Evolutionary conservation across 2,329 filamentous ascomycete genomes (phyloP).

Genomic region (Remersonia thermophila): DNA sequence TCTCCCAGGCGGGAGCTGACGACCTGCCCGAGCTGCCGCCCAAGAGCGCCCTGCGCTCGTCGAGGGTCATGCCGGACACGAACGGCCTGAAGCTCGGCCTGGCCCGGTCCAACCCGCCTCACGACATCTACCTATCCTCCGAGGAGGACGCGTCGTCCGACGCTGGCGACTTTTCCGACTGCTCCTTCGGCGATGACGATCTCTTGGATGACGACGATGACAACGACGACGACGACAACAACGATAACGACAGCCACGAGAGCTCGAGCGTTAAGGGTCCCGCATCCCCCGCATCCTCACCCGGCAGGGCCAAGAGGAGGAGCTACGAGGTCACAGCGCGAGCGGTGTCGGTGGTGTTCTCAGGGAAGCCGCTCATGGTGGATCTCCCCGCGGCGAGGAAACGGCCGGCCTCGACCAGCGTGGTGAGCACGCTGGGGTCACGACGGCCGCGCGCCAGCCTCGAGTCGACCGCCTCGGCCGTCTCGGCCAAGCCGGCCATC

Average conservation of each 20-base stretch:
- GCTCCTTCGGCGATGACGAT: slow-evolving; percentile 23
- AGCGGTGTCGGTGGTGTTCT: slow-evolving; percentile 46
- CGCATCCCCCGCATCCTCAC: slow-evolving; percentile 14
- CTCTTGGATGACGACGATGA: slow-evolving; percentile 43
- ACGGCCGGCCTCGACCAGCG: slow-evolving; percentile 32
- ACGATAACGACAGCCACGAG: slow-evolving; percentile 27
- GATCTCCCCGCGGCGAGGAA: slow-evolving; percentile 31
- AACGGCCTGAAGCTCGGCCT: too few relatives aligned
- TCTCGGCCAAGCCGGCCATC: slow-evolving; percentile 8
- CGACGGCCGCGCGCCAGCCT: slow-evolving; percentile 17
- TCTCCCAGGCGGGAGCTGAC: neutral
- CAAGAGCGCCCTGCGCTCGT: slow-evolving; percentile 37
- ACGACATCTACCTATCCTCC: slow-evolving; percentile 51
- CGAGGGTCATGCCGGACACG: slow-evolving; percentile 27
- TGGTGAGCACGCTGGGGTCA: slow-evolving; percentile 23
- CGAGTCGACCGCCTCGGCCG: slow-evolving; percentile 15
- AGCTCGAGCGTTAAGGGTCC: slow-evolving; percentile 22
- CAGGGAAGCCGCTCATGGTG: slow-evolving; percentile 47
- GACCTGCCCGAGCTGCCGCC: slow-evolving; percentile 33
- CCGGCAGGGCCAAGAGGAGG: slow-evolving; percentile 22
- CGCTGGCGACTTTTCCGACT: slow-evolving; percentile 41
- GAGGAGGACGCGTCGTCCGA: slow-evolving; percentile 54
- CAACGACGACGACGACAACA: slow-evolving; percentile 44
- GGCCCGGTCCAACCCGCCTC: slow-evolving; percentile 29
- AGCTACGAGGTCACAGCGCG: slow-evolving; percentile 45